These are phyloP conservation scores for Quercus aquifolioides DNA, from an alignment of 306 rosid genomes.

Conservation along the genomic window DNA sequence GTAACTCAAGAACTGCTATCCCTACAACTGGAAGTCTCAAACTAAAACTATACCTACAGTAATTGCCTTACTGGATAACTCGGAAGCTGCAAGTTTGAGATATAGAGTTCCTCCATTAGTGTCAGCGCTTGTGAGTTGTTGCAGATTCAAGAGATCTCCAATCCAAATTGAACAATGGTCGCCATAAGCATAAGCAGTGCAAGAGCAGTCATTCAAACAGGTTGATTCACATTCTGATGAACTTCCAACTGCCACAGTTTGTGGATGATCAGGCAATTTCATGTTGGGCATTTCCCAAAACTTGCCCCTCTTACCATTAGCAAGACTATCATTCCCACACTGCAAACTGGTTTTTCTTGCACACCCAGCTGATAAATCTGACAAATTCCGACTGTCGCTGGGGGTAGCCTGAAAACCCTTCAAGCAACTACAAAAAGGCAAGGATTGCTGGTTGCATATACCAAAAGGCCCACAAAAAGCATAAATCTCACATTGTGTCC, in stretches of 20 bases:
- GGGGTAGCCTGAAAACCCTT: slow-evolving; percentile 34
- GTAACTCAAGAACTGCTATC: neutral
- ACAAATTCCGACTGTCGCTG: slow-evolving; percentile 30
- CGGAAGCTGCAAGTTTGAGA: slow-evolving; percentile 55
- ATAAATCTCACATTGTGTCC: slow-evolving; percentile 41
- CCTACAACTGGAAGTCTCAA: slow-evolving; percentile 5
- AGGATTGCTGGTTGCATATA: slow-evolving; percentile 33
- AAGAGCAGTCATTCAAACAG: slow-evolving; percentile 41
- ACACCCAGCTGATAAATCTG: slow-evolving; percentile 53
- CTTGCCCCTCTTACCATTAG: slow-evolving; percentile 17
- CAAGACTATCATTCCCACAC: slow-evolving; percentile 14
- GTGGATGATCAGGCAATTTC: slow-evolving; percentile 13
- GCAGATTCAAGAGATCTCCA: slow-evolving; percentile 29
- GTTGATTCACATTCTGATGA: slow-evolving; percentile 32
- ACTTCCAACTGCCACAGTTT: slow-evolving; percentile 8
- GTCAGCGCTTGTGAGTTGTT: slow-evolving; percentile 35
- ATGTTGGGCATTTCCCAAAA: slow-evolving; percentile 18
- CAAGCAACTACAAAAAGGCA: slow-evolving; percentile 47
- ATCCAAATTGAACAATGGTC: slow-evolving; percentile 41
- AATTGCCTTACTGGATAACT: slow-evolving; percentile 18
- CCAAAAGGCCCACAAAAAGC: slow-evolving; percentile 54
- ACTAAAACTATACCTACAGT: slow-evolving; percentile 27
- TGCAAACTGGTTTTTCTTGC: slow-evolving; percentile 32
- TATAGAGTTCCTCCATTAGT: slow-evolving; percentile 32
- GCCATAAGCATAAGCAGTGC: slow-evolving; percentile 37